Conservation (phyloP, 1,284 basidiomycete genomes). For the Sanghuangporus baumii region DNA sequence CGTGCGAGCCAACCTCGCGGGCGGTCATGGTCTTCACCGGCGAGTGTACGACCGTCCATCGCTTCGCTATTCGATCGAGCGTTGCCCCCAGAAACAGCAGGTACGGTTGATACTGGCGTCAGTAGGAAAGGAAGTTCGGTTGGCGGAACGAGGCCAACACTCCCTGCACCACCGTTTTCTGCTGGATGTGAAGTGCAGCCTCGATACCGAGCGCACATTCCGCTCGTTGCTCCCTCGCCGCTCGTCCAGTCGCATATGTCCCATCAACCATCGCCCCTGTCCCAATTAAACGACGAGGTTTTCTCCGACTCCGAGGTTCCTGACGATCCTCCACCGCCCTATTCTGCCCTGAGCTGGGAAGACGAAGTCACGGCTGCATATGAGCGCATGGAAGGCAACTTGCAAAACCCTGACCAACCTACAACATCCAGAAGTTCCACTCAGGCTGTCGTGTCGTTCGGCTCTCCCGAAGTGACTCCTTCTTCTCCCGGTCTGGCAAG, state of each 20-base stretch:
- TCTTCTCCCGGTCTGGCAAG: not conserved
- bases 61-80: not conserved
- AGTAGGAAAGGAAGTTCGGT: not conserved
- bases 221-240: not conserved
- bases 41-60: constrained; percentile 1
- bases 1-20: not conserved
- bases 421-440: not conserved
- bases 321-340: constrained; percentile 11
- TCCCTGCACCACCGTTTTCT: not conserved
- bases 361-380: not conserved
- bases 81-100: not conserved
- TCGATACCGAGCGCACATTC: not conserved
- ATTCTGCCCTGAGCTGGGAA: constrained; percentile 4
- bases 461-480: not conserved
- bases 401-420: not conserved
- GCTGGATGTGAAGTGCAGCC: not conserved
- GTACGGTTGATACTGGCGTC: not conserved
- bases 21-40: constrained; percentile 6
- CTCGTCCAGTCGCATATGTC: not conserved
- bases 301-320: not conserved
- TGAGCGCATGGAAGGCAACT: not conserved
- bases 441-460: not conserved
- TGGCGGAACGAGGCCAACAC: not conserved
- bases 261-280: not conserved
- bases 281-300: not conserved